Conservation (phyloP, 345 rosid species). For the Cardiospermum halicacabum region DNA sequence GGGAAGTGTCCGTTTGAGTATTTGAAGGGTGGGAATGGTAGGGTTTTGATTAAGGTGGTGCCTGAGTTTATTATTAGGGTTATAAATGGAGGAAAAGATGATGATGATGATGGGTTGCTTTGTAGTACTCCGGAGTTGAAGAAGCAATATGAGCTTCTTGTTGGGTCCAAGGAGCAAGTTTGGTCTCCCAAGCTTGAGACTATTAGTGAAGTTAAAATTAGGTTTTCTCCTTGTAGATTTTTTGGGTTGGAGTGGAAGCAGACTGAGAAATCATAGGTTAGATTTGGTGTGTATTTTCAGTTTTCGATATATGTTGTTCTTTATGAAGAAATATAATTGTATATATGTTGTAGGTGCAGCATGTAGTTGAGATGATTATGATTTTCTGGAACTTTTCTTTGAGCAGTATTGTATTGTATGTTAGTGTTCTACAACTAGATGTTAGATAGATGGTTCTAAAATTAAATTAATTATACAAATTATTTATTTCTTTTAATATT, state of each 20-base stretch:
- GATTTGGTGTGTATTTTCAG: too few species aligned
- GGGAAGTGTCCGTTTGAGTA: conserved; percentile 53
- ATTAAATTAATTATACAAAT: too few species aligned
- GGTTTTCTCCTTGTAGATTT: conserved; percentile 64
- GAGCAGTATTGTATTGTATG: background rate
- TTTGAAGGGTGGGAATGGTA: conserved; percentile 37
- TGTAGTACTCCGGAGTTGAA: conserved; percentile 92
- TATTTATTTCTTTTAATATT: too few species aligned
- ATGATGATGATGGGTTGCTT: conserved; percentile 25
- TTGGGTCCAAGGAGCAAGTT: conserved; percentile 56
- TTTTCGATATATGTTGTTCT: background rate
- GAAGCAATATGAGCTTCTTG: conserved; percentile 77
- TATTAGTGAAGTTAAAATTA: conserved; percentile 58
- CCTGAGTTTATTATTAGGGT: conserved; percentile 50
- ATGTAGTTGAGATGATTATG: background rate
- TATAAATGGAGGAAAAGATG: conserved; percentile 20
- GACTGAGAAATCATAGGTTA: conserved; percentile 20
- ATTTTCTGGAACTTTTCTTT: background rate
- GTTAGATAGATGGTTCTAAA: too few species aligned
- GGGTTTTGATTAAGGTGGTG: conserved; percentile 48
- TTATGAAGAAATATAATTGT: background rate
- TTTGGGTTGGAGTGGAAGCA: conserved; percentile 51
- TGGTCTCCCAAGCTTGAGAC: conserved; percentile 93
- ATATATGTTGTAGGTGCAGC: background rate
- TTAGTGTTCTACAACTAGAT: too few species aligned